Evolutionary conservation across 1,284 basidiomycete genomes (phyloP), one percentile per base, ranked within the genome.

Genomic region (Austroboletus novae-zelandiae): DNA sequence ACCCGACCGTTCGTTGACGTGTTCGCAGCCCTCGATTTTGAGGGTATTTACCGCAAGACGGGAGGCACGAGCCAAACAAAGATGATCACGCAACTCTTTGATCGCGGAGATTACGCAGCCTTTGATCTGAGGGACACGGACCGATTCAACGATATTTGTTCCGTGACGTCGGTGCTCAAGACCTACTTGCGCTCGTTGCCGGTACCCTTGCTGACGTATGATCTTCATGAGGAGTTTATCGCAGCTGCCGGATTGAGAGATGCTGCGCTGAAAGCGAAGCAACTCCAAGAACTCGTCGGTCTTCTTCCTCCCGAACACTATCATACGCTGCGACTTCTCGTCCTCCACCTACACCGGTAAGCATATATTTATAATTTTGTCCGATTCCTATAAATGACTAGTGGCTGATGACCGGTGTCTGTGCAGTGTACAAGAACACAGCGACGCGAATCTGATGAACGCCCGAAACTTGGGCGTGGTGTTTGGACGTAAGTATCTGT

Each of bases 391-490:
- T 27, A 14, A 7, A 36, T 29, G 34, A 53, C 46, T 53, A 13
- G 56, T 48, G 25, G 31, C 18, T 15, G 32, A 25, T 37, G 31
- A 30, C 47, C 44, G 45, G 17, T 40, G 32, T 17, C 47, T 47
- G 46, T 51, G 40, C 57, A 91, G 93, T 50, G 79, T 96, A 25
- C 83, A 83, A 61, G 75, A 84, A 50, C 75, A 77, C 35, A 81
- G 79, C 50, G 83, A 85, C 23, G 76, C 77, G 52, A 99, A 99
- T 69, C 77, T 94, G 47, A 99, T 99, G 97, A 94, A 86, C 45
- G 87, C 93, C 4, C 82, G 94, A 56, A 99, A 99, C 63, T 74
- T 99, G 18, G 97, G 97, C n/a, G 94, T 98, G n/a, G 94, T 99
- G 39, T 98, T 99, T 74, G 97, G 97, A 59, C 96, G 94, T 98